Percentiles rank a stretch among this genome's conserved stretches.
Conservation (phyloP, 768 basidiomycete species). For the Mycena amicta region DNA sequence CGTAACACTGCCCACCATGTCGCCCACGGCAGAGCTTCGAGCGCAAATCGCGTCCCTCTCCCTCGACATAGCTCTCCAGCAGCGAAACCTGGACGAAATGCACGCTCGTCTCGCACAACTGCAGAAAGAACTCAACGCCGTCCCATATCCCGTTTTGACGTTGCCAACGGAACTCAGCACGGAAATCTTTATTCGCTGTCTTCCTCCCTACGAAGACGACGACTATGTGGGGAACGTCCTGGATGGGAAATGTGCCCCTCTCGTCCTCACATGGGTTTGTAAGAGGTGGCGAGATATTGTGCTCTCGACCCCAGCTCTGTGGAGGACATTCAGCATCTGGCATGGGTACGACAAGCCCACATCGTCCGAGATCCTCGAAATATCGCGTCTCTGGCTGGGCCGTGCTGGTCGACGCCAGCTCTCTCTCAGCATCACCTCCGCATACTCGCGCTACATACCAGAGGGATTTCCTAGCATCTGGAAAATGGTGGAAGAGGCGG, state of each 20-base stretch:
- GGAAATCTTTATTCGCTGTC: too few relatives aligned
- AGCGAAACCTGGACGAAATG: not conserved
- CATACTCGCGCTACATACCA: too few relatives aligned
- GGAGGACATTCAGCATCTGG: not conserved
- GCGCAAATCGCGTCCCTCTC: not conserved
- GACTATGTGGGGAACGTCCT: too few relatives aligned
- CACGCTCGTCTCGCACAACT: not conserved
- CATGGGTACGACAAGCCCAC: not conserved
- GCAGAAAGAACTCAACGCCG: slow-evolving; percentile 4
- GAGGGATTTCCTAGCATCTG: too few relatives aligned
- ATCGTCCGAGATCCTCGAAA: not conserved
- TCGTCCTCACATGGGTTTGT: not conserved
- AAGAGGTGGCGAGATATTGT: not conserved
- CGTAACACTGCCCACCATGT: not conserved
- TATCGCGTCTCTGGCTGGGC: not conserved
- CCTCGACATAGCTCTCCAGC: not conserved
- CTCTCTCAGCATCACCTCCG: too few relatives aligned
- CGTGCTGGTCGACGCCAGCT: not conserved
- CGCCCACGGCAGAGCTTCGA: not conserved
- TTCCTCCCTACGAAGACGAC: too few relatives aligned
- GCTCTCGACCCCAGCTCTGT: not conserved
- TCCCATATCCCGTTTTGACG: slow-evolving; percentile 8
- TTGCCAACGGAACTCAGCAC: slow-evolving; percentile 9
- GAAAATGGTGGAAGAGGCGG: too few relatives aligned
- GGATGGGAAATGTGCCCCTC: not conserved